A percentile compares a stretch with the other conserved stretches of the same genome.
Evolutionary conservation across 2,329 filamentous ascomycete species (phyloP).

Genomic region (Paracamarosporium sp.): DNA sequence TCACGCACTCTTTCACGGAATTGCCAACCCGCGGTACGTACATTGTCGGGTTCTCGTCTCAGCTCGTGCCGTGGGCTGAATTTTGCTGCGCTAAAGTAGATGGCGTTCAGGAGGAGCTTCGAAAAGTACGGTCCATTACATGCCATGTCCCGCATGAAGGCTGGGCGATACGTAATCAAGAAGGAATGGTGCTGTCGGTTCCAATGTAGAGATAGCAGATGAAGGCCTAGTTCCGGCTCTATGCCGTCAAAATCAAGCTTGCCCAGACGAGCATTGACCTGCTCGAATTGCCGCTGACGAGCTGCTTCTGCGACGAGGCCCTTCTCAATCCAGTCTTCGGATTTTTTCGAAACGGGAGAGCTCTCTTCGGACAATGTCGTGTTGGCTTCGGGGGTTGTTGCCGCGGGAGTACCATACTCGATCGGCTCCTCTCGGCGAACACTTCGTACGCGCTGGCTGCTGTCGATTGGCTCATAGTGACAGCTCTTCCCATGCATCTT

Average conservation of each 20-base stretch:
- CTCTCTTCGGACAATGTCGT: conserved; percentile 54
- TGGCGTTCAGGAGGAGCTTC: conserved; percentile 62
- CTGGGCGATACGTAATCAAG: conserved; percentile 59
- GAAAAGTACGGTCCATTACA: conserved; percentile 64
- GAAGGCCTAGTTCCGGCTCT: conserved; percentile 59
- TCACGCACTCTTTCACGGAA: conserved; percentile 56
- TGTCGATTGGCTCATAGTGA: conserved; percentile 47
- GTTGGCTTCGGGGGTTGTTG: conserved; percentile 30
- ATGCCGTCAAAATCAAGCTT: conserved; percentile 64
- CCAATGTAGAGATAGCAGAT: conserved; percentile 60
- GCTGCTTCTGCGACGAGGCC: conserved; percentile 57
- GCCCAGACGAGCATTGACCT: conserved; percentile 53
- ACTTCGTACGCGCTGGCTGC: conserved; percentile 21
- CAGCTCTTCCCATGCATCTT: conserved; percentile 54
- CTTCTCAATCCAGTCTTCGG: conserved; percentile 52
- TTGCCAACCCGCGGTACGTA: conserved; percentile 56
- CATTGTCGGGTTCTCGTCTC: conserved; percentile 54
- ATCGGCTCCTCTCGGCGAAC: conserved; percentile 19
- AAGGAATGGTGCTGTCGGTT: conserved; percentile 60
- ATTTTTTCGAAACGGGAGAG: conserved; percentile 20
- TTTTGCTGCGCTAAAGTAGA: conserved; percentile 57
- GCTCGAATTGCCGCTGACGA: conserved; percentile 59
- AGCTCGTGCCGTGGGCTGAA: conserved; percentile 56
- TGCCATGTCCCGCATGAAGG: conserved; percentile 55
- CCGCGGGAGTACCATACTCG: conserved; percentile 7